Percentiles rank a stretch among this genome's conserved stretches.
phyloP scores from a whole-genome alignment of 371 early-diverging fungal genomes.

The Thermomucor indicae-seudaticae region DNA sequence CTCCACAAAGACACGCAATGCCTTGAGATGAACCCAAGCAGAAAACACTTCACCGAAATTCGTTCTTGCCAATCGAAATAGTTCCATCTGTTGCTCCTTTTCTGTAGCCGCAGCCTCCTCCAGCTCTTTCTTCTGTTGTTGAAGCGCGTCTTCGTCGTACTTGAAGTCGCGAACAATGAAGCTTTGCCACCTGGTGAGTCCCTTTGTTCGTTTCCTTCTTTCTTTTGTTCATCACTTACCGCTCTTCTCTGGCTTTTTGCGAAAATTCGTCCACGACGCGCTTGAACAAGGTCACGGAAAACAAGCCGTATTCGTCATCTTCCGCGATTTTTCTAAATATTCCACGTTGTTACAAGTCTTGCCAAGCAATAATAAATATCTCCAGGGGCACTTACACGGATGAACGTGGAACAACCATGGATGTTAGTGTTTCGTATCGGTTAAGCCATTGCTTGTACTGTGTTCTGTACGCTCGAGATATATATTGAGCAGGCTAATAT shows the following conservation, averaged over 20 bases:
- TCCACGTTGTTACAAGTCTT: background rate
- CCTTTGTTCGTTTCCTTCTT: background rate
- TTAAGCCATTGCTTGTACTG: slow-evolving; percentile 78
- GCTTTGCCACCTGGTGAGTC: slow-evolving; percentile 39
- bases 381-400: slow-evolving; percentile 69
- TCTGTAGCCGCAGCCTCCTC: slow-evolving; percentile 70
- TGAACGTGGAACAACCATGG: slow-evolving; percentile 96
- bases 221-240: slow-evolving; percentile 44
- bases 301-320: slow-evolving; percentile 92
- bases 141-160: slow-evolving; percentile 77
- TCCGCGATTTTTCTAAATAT: slow-evolving; percentile 72
- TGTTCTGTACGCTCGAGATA: slow-evolving; percentile 27
- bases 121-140: slow-evolving; percentile 69
- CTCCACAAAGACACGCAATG: slow-evolving; percentile 91
- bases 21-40: slow-evolving; percentile 92
- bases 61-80: slow-evolving; percentile 83
- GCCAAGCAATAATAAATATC: no score
- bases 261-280: slow-evolving; percentile 86
- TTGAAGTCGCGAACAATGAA: slow-evolving; percentile 94
- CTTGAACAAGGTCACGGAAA: slow-evolving; percentile 88
- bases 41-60: slow-evolving; percentile 92
- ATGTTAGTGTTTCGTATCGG: slow-evolving; percentile 84
- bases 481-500: background rate
- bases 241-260: slow-evolving; percentile 82
- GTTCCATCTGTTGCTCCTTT: slow-evolving; percentile 69